Evolutionary conservation across 345 rosid species (phyloP).

Genomic region (Litchi chinensis): DNA sequence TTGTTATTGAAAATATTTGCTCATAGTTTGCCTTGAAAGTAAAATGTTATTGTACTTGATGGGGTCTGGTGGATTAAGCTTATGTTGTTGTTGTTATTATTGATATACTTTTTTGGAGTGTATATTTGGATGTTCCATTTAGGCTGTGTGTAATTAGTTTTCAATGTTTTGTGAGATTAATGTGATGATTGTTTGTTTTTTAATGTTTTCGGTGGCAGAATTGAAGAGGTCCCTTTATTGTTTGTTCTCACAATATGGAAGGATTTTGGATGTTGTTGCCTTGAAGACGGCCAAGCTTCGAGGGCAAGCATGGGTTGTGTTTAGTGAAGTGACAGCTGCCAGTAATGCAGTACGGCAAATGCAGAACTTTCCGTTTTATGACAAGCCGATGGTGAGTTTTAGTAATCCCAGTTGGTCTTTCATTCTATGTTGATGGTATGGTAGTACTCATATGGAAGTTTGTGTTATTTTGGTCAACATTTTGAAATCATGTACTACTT

Average conservation of each 20-base stretch:
- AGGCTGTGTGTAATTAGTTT: neutral
- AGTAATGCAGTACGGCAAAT: constrained; percentile 93
- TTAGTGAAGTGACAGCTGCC: constrained; percentile 90
- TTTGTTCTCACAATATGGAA: constrained; percentile 95
- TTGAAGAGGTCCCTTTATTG: constrained; percentile 93
- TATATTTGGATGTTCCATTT: neutral
- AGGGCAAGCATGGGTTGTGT: constrained; percentile 98
- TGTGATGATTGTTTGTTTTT: constrained; percentile 7
- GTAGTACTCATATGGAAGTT: neutral
- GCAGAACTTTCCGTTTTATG: constrained; percentile 96
- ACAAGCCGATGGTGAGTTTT: constrained; percentile 88
- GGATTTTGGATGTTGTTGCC: constrained; percentile 94
- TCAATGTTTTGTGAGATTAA: neutral
- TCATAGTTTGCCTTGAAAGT: neutral
- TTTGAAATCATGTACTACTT: neutral
- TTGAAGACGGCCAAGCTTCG: constrained; percentile 95
- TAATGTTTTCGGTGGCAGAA: constrained; percentile 49
- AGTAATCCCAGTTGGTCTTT: neutral
- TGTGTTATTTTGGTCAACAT: neutral
- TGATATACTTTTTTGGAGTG: neutral
- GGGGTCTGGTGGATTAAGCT: neutral
- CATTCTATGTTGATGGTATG: neutral
- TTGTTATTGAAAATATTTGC: no score
- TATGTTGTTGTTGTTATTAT: neutral
- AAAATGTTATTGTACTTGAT: no score